Evolutionary conservation across 1,284 basidiomycete genomes (phyloP).

Genomic region (Tilletia indica): DNA sequence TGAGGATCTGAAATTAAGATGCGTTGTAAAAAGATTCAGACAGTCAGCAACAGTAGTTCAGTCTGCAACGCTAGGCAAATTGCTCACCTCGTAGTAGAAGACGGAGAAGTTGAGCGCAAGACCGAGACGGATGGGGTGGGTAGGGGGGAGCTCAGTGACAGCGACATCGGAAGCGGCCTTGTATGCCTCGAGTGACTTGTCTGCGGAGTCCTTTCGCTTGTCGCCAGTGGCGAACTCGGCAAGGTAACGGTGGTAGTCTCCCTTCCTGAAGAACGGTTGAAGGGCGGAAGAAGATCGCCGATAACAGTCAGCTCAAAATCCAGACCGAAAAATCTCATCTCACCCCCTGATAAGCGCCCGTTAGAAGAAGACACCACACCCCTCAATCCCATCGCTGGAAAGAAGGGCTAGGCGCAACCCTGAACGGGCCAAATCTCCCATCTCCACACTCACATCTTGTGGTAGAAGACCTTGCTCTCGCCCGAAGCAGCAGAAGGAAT

Average conservation of each 20-base stretch:
- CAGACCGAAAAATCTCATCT: too few species aligned
- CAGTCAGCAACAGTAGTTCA: too few species aligned
- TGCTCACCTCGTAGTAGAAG: constrained; percentile 86
- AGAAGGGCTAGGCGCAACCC: too few species aligned
- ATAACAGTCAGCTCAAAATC: not conserved
- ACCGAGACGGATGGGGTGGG: constrained; percentile 98
- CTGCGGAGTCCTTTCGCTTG: constrained; percentile 96
- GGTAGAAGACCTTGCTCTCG: constrained; percentile 99
- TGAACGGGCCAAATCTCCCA: too few species aligned
- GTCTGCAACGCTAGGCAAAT: not conserved
- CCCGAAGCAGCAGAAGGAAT: constrained; percentile 96
- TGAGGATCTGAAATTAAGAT: constrained; percentile 68
- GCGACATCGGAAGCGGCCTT: constrained; percentile 99
- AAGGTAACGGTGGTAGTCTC: constrained; percentile 99
- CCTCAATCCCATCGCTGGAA: not conserved
- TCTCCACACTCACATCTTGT: constrained; percentile 82
- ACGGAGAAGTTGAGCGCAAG: constrained; percentile 99
- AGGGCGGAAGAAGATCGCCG: not conserved
- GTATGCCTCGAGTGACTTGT: constrained; percentile 98
- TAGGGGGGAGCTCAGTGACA: constrained; percentile 93
- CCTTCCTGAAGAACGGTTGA: constrained; percentile 72
- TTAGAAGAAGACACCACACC: not conserved
- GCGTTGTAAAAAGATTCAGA: not conserved
- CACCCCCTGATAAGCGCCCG: not conserved
- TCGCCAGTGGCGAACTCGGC: constrained; percentile 99